A percentile compares a stretch with the other conserved stretches of the same genome.
Conservation (phyloP, 129 eudicot genomes). For the Dittrichia graveolens region DNA sequence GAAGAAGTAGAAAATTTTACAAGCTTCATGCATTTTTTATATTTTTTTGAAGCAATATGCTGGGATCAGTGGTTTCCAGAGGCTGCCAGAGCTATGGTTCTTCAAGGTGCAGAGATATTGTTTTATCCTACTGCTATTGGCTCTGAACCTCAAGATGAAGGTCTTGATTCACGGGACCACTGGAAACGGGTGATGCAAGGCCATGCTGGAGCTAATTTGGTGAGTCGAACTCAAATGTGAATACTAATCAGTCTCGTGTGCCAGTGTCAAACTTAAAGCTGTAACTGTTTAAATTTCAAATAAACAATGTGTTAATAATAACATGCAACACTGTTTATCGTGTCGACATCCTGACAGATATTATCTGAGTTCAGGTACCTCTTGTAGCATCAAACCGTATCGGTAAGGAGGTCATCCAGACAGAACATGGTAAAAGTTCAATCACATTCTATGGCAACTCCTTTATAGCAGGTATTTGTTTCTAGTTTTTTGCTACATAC, state of each 20-base stretch:
- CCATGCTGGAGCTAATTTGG: conserved; percentile 99
- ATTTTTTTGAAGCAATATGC: conserved; percentile 68
- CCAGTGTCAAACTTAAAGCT: neutral
- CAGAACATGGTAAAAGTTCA: conserved; percentile 95
- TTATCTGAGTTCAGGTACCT: conserved; percentile 60
- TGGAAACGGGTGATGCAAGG: conserved; percentile 99
- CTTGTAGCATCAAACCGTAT: conserved; percentile 94
- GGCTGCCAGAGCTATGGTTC: conserved; percentile 98
- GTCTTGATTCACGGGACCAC: conserved; percentile 96
- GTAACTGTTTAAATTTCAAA: neutral
- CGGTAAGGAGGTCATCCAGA: conserved; percentile 83
- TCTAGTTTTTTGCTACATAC: conserved; percentile 2
- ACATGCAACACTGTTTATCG: too few relatives aligned
- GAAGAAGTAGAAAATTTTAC: neutral
- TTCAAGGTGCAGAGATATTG: conserved; percentile 97
- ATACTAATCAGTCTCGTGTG: neutral
- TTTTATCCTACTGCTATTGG: conserved; percentile 99
- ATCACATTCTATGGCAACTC: conserved; percentile 97
- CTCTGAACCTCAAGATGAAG: conserved; percentile 96
- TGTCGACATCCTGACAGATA: neutral
- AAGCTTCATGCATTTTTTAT: neutral
- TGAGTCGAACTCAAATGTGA: conserved; percentile 29
- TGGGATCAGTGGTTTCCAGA: conserved; percentile 99
- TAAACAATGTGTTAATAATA: too few relatives aligned
- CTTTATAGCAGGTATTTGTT: conserved; percentile 79